Conservation (phyloP, 2,329 filamentous ascomycete genomes). For the Oidium heveae region DNA sequence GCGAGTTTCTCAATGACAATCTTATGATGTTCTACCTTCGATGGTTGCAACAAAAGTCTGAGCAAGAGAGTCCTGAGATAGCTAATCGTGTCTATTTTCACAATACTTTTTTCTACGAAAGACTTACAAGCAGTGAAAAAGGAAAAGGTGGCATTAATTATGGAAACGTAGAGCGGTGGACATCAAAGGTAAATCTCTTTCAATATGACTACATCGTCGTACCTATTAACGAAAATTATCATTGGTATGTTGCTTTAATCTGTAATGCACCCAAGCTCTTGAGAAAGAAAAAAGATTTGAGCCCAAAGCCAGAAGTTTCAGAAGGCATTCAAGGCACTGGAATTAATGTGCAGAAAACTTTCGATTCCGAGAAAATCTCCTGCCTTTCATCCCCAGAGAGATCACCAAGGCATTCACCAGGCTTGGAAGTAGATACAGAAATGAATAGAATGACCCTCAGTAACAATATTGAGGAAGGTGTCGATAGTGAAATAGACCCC, state of each 20-base stretch:
- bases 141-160: slow-evolving; percentile 49
- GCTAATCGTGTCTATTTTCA: slow-evolving; percentile 57
- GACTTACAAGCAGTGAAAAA: slow-evolving; percentile 34
- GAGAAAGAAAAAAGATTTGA: not conserved
- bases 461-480: slow-evolving; percentile 1
- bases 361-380: not conserved
- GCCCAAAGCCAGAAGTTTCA: not conserved
- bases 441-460: slow-evolving; percentile 5
- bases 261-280: slow-evolving; percentile 56
- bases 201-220: slow-evolving; percentile 72
- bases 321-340: too few species aligned
- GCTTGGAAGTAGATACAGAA: not conserved
- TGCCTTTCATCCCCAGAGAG: not conserved
- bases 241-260: slow-evolving; percentile 93
- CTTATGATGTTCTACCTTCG: slow-evolving; percentile 72
- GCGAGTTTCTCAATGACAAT: slow-evolving; percentile 78
- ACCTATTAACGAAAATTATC: slow-evolving; percentile 63
- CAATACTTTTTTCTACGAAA: slow-evolving; percentile 78
- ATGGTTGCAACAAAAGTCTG: slow-evolving; percentile 37
- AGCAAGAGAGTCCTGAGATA: slow-evolving; percentile 26
- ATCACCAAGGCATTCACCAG: not conserved
- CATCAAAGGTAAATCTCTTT: slow-evolving; percentile 61
- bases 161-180: slow-evolving; percentile 68
- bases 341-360: too few species aligned
- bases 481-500: not conserved